Evolutionary conservation across 371 early-diverging fungal species (phyloP), one percentile per base, ranked within the genome.

Genomic region (Mortierella sp.): DNA sequence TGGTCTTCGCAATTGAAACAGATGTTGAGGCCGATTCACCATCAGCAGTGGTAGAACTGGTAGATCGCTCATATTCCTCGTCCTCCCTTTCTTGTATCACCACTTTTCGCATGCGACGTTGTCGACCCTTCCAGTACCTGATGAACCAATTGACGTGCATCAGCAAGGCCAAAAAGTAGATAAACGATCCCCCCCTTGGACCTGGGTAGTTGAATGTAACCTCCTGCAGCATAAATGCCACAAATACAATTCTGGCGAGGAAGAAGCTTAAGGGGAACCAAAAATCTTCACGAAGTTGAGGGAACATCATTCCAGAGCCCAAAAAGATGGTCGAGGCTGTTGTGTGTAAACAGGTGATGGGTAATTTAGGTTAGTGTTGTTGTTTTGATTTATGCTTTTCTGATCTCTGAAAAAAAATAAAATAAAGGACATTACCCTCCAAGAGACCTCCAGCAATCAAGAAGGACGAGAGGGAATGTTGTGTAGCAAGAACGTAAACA

Each of bases 251-350:
- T 9, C 76, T 67, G 8, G 45, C 33, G 7, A 70, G 2, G 55
- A 70, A 36, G 47, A 76, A 76, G 4, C 68, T 19, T 13, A 55
- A 32, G 5, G 76, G 76, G 61, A 76, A 76, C 76, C 76, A 76
- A n/a, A 76, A 76, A 22, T 67, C 76, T 33, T 67, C 70, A 4
- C 71, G 70, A 0, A 71, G 58, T 1, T 58, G 45, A 1, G 76
- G 64, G 40, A 67, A 76, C 52, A 76, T 71, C 58, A 53, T 48
- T 28, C 64, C 67, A 11, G 21, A 2, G 6, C 67, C 76, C 24
- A 76, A 16, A 45, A 76, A 67, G n/a, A 71, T 38, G 0, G 71
- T 70, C 19, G 76, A 64, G 3, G 71, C 76, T 76, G 24, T 13
- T 63, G 38, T 58, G 28, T 28, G 28, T 28, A 28, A 22, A 19